These are phyloP conservation scores for Teunomyces panamensis DNA, from an alignment of 805 yeast species.

Conservation along the genomic window DNA sequence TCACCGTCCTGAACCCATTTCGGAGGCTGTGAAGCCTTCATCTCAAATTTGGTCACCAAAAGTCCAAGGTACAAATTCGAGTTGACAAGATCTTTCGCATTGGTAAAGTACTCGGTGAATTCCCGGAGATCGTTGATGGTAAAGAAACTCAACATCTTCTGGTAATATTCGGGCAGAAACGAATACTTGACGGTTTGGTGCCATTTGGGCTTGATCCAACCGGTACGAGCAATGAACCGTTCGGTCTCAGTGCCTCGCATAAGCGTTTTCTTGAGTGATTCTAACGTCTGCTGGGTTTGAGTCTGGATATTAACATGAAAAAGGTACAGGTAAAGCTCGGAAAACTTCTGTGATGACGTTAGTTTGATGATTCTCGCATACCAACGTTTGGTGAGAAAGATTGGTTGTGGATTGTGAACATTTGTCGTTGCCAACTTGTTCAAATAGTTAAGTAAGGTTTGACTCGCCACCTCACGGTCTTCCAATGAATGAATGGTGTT, in stretches of 20 bases:
- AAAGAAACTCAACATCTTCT: slow-evolving; percentile 32
- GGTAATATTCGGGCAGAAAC: slow-evolving; percentile 15
- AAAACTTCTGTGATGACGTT: slow-evolving; percentile 15
- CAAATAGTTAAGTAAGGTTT: slow-evolving; percentile 25
- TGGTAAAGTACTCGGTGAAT: slow-evolving; percentile 22
- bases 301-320: slow-evolving; percentile 33
- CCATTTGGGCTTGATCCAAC: slow-evolving; percentile 35
- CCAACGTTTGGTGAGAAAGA: slow-evolving; percentile 14
- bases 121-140: slow-evolving; percentile 23
- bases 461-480: slow-evolving; percentile 11
- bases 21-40: slow-evolving; percentile 12
- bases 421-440: slow-evolving; percentile 21
- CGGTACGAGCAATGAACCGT: slow-evolving; percentile 34
- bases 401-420: slow-evolving; percentile 19
- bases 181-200: slow-evolving; percentile 25
- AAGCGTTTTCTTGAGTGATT: slow-evolving; percentile 20
- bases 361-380: slow-evolving; percentile 17
- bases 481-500: slow-evolving; percentile 10
- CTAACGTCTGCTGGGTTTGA: slow-evolving; percentile 10
- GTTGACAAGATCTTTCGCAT: slow-evolving; percentile 26
- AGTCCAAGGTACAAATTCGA: slow-evolving; percentile 34
- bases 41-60: slow-evolving; percentile 37
- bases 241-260: slow-evolving; percentile 29
- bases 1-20: not conserved
- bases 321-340: slow-evolving; percentile 27